A percentile compares a stretch with the other conserved stretches of the same genome.
Conservation (phyloP, 2,329 filamentous ascomycete genomes). For the Microdochium paspali region DNA sequence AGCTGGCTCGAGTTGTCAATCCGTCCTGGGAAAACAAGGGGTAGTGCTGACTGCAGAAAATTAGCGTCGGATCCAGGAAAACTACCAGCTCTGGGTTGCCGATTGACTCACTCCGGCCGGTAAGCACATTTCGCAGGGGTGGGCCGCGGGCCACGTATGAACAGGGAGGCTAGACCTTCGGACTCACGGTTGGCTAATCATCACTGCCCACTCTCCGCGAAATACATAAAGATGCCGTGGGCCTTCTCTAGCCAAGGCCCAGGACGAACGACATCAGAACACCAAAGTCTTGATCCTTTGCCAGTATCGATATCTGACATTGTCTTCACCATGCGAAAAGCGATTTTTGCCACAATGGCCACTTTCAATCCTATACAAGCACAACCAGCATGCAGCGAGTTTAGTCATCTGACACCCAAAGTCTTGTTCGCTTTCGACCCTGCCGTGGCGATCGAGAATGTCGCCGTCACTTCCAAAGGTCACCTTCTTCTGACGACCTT, state of each 20-base stretch:
- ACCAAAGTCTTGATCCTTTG: no score
- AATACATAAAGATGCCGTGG: not conserved
- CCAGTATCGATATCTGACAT: no score
- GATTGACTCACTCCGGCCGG: not conserved
- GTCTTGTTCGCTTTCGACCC: not conserved
- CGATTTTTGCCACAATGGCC: no score
- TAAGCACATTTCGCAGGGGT: not conserved
- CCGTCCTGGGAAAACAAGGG: no score
- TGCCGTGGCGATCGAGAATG: slow-evolving; percentile 16
- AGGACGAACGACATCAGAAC: no score
- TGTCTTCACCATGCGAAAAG: no score
- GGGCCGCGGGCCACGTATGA: not conserved
- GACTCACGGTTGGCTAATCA: no score
- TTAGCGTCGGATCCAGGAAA: no score
- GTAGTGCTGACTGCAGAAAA: no score
- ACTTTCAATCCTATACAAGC: not conserved
- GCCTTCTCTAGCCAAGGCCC: not conserved
- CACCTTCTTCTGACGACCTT: slow-evolving; percentile 17
- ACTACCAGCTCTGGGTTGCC: not conserved
- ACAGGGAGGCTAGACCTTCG: no score
- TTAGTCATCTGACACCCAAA: not conserved
- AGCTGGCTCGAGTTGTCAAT: no score
- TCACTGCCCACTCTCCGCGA: no score
- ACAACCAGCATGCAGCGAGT: not conserved
- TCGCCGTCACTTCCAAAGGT: slow-evolving; percentile 19